Evolutionary conservation across 2,329 filamentous ascomycete species (phyloP), one percentile per base, ranked within the genome.

Genomic region (Cytospora piceicola): DNA sequence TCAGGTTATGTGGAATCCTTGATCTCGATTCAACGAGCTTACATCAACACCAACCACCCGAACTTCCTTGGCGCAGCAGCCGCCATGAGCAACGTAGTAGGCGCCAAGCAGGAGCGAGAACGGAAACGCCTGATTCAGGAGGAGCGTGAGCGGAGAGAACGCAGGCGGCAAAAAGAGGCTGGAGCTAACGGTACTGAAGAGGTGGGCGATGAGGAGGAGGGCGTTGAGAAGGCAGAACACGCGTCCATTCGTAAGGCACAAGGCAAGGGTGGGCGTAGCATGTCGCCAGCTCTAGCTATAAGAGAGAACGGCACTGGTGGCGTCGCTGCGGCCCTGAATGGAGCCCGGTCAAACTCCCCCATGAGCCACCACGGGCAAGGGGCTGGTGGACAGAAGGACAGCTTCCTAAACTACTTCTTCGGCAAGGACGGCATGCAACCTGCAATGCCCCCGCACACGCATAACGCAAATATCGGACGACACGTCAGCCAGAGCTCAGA

Each of bases 41-140:
- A 99, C 79, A 98, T 99, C 80, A 99, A 99, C 81, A 99, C 95
- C 52, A 99, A 99, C 75, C 95, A 99, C 76, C 95, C 95, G 58
- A 99, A 99, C 78, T 99, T 99, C 81, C 87, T 98, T 20, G 95
- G 95, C 54, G 95, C 95, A 20, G 94, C 95, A 27, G 94, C 94
- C 42, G 95, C 95, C 69, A 99, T 99, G 95, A 94, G 93, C 71
- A 93, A 95, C 57, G 94, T 99, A 56, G 96, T 99, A 68, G 92
- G 88, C 74, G 94, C 91, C 75, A 97, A 95, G 79, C 93, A 98
- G 76, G 95, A 99, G 71, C 90, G 93, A 71, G 94, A 99, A 78
- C 90, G 93, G 77, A 94, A 93, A 77, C 86, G 84, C 49, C 78
- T 91, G 52, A 82, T 92, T 22, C 90, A 92, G 65, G 93, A 96